Evolutionary conservation across 495 filamentous ascomycete genomes (phyloP), one percentile per base, ranked within the genome.

Genomic region (Bacidia gigantensis): DNA sequence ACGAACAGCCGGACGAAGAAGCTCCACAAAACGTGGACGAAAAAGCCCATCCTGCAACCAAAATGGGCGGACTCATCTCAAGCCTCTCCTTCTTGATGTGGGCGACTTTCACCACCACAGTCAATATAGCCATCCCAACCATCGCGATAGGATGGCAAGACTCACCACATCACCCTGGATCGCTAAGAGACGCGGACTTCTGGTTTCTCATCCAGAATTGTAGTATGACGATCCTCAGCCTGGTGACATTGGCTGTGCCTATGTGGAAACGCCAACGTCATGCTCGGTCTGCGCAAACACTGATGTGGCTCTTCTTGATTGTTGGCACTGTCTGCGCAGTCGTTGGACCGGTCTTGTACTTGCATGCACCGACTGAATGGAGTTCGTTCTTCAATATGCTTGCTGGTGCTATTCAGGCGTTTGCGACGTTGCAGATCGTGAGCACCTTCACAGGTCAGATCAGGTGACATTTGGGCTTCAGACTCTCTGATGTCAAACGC

Each of bases 181-280:
- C 26, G 9, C 18, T 45, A 14, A 22, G 29, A n/a, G 52, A 54
- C 23, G 52, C 52, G 25, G 52, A 54, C 39, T 50, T 54, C 24
- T 54, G 52, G 52, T 54, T 54, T 11, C 18, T 50, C 2, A 14
- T 54, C 11, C 52, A 54, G 21, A 50, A 32, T 21, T 49, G 43
- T n/a, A 35, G 32, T 3, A 43, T 54, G 52, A 50, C 9, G 3
- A 7, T 50, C 2, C 29, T 50, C 2, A 22, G 20, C n/a, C 38
- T 54, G 17, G 38, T 39, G 3, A 40, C 23, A 3, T 17, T 54
- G 10, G 46, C 35, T 24, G 22, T 54, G 3, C 52, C 52, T 2
- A 54, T 42, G 9, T 50, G 45, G 22, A 26, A 39, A 1, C 18
- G 11, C 18, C 2, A 23, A n/a, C 9, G 11, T 11, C 46, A 41